phyloP scores from a whole-genome alignment of 306 rosid genomes.

The Quercus ilex region DNA sequence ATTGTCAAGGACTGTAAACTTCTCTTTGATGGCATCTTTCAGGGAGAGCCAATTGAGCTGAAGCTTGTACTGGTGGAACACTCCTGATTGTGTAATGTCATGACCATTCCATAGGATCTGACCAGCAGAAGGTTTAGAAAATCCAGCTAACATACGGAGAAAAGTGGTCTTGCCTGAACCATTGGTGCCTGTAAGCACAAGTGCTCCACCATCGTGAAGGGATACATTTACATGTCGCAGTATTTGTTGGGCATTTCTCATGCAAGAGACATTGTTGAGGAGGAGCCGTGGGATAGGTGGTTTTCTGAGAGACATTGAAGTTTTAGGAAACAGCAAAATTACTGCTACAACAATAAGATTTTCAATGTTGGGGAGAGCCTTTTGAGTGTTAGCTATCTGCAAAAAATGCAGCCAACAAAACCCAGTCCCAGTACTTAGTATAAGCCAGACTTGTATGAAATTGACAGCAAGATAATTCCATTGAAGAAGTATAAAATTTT shows the following conservation, averaged over 20 bases:
- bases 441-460: neutral
- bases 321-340: neutral
- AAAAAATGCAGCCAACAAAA: neutral
- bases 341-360: neutral
- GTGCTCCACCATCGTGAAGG: slow-evolving; percentile 77
- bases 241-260: slow-evolving; percentile 90
- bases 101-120: slow-evolving; percentile 91
- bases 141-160: slow-evolving; percentile 85
- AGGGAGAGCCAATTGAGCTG: slow-evolving; percentile 90
- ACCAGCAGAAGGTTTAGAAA: slow-evolving; percentile 80
- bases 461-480: neutral
- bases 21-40: slow-evolving; percentile 61
- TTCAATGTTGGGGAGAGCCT: neutral
- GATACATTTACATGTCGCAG: slow-evolving; percentile 70
- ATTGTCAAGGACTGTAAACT: slow-evolving; percentile 54
- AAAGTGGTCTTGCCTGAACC: slow-evolving; percentile 93
- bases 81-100: slow-evolving; percentile 58
- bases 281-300: slow-evolving; percentile 69
- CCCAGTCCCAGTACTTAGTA: neutral
- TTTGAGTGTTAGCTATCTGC: neutral
- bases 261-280: slow-evolving; percentile 76
- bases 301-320: slow-evolving; percentile 49
- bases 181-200: slow-evolving; percentile 70
- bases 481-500: neutral
- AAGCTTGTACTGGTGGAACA: slow-evolving; percentile 85